A percentile compares a stretch with the other conserved stretches of the same genome.
These are phyloP conservation scores for Penicillium sp. DNA, from an alignment of 2,329 filamentous ascomycete genomes.

Conservation along the genomic window DNA sequence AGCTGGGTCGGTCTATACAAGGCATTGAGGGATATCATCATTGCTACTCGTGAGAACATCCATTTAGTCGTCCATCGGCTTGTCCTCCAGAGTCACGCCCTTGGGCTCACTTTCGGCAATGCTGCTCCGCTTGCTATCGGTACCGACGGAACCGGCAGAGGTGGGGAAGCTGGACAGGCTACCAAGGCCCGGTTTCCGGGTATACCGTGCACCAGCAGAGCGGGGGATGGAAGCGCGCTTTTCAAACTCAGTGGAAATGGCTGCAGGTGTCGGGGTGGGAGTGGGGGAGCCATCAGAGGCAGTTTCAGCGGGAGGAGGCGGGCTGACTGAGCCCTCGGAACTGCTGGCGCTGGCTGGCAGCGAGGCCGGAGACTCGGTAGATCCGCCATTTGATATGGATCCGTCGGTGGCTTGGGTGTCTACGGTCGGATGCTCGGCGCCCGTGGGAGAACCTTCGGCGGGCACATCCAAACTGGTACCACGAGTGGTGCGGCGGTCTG, in stretches of 20 bases:
- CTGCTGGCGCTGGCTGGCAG: slow-evolving; percentile 20
- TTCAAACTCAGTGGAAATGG: slow-evolving; percentile 41
- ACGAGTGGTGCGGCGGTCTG: slow-evolving; percentile 48
- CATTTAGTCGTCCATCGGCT: slow-evolving; percentile 68
- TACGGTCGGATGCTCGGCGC: slow-evolving; percentile 30
- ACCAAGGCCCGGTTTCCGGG: slow-evolving; percentile 48
- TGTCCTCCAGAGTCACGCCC: slow-evolving; percentile 66
- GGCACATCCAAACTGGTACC: slow-evolving; percentile 79
- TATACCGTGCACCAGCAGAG: slow-evolving; percentile 46
- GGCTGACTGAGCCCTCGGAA: slow-evolving; percentile 26
- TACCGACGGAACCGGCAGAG: slow-evolving; percentile 20
- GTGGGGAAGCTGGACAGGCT: slow-evolving; percentile 34
- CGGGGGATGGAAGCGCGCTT: slow-evolving; percentile 63
- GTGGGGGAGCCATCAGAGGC: slow-evolving; percentile 35
- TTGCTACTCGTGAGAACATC: neutral
- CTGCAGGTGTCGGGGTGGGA: slow-evolving; percentile 29
- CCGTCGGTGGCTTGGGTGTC: slow-evolving; percentile 26
- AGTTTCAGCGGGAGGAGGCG: slow-evolving; percentile 28
- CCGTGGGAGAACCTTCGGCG: slow-evolving; percentile 47
- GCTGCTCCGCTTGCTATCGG: slow-evolving; percentile 34
- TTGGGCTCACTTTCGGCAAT: slow-evolving; percentile 39
- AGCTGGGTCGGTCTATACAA: neutral
- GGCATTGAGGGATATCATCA: neutral
- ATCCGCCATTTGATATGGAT: slow-evolving; percentile 42
- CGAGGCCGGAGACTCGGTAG: slow-evolving; percentile 30